Conservation (phyloP, 1,139 yeast species). For the Kodamaea ohmeri region DNA sequence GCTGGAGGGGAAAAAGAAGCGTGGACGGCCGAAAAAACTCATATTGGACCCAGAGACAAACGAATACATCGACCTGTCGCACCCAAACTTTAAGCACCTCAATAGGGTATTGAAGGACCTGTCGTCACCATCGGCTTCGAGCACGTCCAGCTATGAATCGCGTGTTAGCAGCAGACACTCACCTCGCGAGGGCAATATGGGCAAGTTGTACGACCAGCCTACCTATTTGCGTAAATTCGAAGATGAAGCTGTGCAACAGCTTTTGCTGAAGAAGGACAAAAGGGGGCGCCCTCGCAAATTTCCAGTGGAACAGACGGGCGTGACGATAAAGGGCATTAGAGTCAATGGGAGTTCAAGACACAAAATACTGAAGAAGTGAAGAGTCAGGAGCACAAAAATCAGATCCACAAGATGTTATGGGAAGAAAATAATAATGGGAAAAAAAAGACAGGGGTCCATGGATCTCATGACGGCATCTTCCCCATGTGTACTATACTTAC, state of each 20-base stretch:
- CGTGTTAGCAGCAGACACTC: slow-evolving; percentile 2
- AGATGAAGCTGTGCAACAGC: slow-evolving; percentile 38
- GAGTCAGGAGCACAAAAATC: background rate
- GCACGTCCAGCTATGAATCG: background rate
- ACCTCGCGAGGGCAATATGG: slow-evolving; percentile 13
- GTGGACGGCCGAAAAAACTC: slow-evolving; percentile 47
- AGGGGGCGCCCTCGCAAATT: slow-evolving; percentile 54
- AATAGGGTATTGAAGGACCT: slow-evolving; percentile 34
- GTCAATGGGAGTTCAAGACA: slow-evolving; percentile 38
- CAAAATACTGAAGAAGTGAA: slow-evolving; percentile 15
- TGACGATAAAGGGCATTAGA: slow-evolving; percentile 46
- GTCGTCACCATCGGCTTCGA: slow-evolving; percentile 6
- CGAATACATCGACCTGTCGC: slow-evolving; percentile 42
- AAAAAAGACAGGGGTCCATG: background rate
- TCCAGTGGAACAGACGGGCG: slow-evolving; percentile 49
- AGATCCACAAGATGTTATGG: no score
- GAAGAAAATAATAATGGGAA: background rate
- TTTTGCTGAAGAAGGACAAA: slow-evolving; percentile 41
- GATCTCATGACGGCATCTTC: no score
- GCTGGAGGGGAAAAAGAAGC: slow-evolving; percentile 31
- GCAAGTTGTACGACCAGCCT: slow-evolving; percentile 29
- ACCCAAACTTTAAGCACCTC: slow-evolving; percentile 42
- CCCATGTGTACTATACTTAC: background rate
- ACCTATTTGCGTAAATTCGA: slow-evolving; percentile 31
- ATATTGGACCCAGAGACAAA: slow-evolving; percentile 43